A percentile compares a stretch with the other conserved stretches of the same genome.
phyloP scores from a whole-genome alignment of 1,284 basidiomycete species.

The Microbotryum saponariae region DNA sequence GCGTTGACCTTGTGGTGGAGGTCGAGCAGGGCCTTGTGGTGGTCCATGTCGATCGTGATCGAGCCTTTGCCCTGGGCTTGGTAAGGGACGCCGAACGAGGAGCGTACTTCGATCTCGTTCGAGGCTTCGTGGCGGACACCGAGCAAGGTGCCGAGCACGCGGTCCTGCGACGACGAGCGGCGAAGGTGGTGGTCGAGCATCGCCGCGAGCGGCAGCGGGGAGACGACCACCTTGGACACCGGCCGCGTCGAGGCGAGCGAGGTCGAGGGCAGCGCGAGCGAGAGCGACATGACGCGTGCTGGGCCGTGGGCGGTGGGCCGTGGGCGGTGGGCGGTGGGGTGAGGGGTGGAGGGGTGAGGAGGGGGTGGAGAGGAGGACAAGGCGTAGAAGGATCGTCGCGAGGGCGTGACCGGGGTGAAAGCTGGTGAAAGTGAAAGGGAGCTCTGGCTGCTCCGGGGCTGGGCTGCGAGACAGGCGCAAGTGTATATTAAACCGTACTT shows the following conservation, averaged over 20 bases:
- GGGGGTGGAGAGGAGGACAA: too few relatives aligned
- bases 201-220: slow-evolving; percentile 87
- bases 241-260: slow-evolving; percentile 12
- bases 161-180: slow-evolving; percentile 67
- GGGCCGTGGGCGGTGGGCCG: not conserved
- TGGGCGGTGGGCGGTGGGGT: not conserved
- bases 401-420: too few relatives aligned
- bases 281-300: slow-evolving; percentile 3
- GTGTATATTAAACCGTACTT: too few relatives aligned
- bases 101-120: slow-evolving; percentile 62
- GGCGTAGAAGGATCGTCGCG: too few relatives aligned
- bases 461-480: too few relatives aligned
- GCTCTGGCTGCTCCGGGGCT: too few relatives aligned
- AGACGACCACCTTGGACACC: slow-evolving; percentile 56
- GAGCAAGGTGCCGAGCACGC: slow-evolving; percentile 93
- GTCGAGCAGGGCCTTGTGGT: slow-evolving; percentile 88
- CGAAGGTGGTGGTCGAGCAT: slow-evolving; percentile 97
- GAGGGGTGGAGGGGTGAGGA: not conserved
- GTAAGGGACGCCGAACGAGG: slow-evolving; percentile 81
- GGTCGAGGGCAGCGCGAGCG: slow-evolving; percentile 16
- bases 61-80: slow-evolving; percentile 50
- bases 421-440: too few relatives aligned
- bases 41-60: slow-evolving; percentile 91
- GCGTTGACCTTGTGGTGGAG: slow-evolving; percentile 75
- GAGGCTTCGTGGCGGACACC: slow-evolving; percentile 66